Base-by-base conservation (phyloP, 2,329 filamentous ascomycete genomes). In the Exophiala viscosa region DNA sequence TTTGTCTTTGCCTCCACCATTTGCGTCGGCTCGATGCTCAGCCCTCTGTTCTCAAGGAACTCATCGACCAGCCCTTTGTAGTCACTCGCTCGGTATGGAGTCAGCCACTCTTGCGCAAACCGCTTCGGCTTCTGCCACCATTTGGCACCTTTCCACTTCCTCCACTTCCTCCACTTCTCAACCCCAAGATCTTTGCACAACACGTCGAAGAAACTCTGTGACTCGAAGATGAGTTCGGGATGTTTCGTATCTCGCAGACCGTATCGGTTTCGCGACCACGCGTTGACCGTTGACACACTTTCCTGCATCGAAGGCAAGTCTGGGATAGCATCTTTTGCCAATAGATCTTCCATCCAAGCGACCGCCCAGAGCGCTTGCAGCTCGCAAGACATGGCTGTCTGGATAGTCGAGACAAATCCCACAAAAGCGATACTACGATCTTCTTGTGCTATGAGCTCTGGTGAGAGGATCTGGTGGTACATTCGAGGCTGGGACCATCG, bases 41-140 rank as follows among this genome's bases (percentile, higher is more conserved):
- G 14, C 5, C 34, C 34, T 23, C 15, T 39, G 17, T 50, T 50
- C 32, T 28, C 35, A 39, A 50, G 14, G 38, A 51, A 55, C 43
- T 51, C 48, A 13, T 47, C 42, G 13, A 55, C 52, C 18, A 52
- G 5, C 14, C 48, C 52, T 39, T 43, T 40, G n/a, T 43, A 55
- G 31, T 52, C 52, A n/a, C 14, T 9, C 10, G 48, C 48, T 6
- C 38, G 8, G 10, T 55, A 52, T 14, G 40, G 40, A 28, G 47
- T 23, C 9, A 55, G 40, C 44, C 44, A 52, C 20, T 55, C 48
- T 32, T 45, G 23, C 11, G 13, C 35, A 34, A 36, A 45, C 32
- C 39, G 13, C 40, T 45, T 36, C 34, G 45, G 11, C 20, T 8
- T 40, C n/a, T 31, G 17, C 52, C 47, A 47, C 43, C 9, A 35